Evolutionary conservation across 78 protist species (phyloP), one percentile per base, ranked within the genome.

Genomic region (Dictyostelium discoideum): DNA sequence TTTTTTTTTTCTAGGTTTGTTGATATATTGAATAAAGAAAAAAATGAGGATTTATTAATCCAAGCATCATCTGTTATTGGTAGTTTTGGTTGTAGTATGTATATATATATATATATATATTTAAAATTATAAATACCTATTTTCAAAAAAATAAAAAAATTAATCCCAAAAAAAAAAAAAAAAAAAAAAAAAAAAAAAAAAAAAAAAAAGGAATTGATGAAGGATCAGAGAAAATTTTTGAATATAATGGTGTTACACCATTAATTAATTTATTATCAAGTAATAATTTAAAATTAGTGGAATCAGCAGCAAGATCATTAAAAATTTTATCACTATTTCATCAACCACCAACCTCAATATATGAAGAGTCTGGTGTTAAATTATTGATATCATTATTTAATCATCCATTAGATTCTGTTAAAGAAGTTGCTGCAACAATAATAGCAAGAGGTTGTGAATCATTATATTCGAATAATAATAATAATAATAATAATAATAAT

Each of bases 301-400:
- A 90, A 54, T 82, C 95, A 16, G n/a, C 89, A 72, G 87, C 88
- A n/a, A 80, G 95, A 90, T 46, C 95, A 32, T 37, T 90, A 20
- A 90, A 90, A 46, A 82, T 82, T 3, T 8, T 90, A 60, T 73
- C 86, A 29, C 0, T 63, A 5, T 82, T 67, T 72, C 44, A 82
- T 73, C 83, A 90, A 10, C 87, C 87, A 60, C 87, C 88, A 5
- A 69, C 29, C 14, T 78, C 87, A 32, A 90, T 90, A 1, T 79
- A 73, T 72, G 95, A 73, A 9, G 88, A 67, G 5, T 37, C n/a
- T 7, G 95, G 95, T 72, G 77, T 90, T 24, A 80, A 82, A 48
- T 11, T 90, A 20, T 82, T 90, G n/a, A 39, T 82, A 24, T 67
- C 95, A 65, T 80, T 90, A 5, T 82, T 82, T n/a, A 40, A 72